These are phyloP conservation scores for Penicillium waksmanii DNA, from an alignment of 495 filamentous ascomycete genomes.

Conservation along the genomic window DNA sequence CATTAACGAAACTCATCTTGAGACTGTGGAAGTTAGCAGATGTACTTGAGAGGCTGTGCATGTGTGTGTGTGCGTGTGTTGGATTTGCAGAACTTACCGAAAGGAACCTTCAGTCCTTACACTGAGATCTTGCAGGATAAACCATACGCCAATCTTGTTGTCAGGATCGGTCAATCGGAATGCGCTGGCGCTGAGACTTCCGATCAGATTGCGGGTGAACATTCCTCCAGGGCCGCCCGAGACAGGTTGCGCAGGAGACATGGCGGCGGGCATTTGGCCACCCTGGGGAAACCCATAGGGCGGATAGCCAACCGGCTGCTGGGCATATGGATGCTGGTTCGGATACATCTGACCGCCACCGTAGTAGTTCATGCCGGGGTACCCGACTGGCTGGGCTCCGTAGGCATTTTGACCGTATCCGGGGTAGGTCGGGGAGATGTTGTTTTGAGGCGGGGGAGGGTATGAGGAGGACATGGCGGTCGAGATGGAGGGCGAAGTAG, in stretches of 20 bases:
- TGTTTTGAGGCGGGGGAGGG: conserved; percentile 58
- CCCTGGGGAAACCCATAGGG: conserved; percentile 37
- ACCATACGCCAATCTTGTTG: conserved; percentile 92
- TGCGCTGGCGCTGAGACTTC: conserved; percentile 87
- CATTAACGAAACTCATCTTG: conserved; percentile 84
- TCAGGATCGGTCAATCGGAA: conserved; percentile 82
- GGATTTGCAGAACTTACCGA: conserved; percentile 58
- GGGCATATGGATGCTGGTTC: conserved; percentile 46
- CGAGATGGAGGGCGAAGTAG: conserved; percentile 86
- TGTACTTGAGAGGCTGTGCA: no score
- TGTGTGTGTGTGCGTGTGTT: no score
- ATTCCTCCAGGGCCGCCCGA: conserved; percentile 71
- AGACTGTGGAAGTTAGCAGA: conserved; percentile 42
- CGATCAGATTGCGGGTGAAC: conserved; percentile 96
- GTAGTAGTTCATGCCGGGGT: conserved; percentile 49
- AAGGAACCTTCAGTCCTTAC: conserved; percentile 91
- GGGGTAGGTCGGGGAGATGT: conserved; percentile 42
- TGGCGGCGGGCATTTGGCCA: conserved; percentile 39
- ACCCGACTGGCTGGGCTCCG: conserved; percentile 38
- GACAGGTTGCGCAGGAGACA: conserved; percentile 47
- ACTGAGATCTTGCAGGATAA: conserved; percentile 93
- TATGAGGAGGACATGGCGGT: conserved; percentile 80
- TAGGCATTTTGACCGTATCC: conserved; percentile 43
- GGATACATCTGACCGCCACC: conserved; percentile 43
- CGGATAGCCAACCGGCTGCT: conserved; percentile 46